Conservation (phyloP, 192 early-diverging fungal species). For the Coemansia sp. region DNA sequence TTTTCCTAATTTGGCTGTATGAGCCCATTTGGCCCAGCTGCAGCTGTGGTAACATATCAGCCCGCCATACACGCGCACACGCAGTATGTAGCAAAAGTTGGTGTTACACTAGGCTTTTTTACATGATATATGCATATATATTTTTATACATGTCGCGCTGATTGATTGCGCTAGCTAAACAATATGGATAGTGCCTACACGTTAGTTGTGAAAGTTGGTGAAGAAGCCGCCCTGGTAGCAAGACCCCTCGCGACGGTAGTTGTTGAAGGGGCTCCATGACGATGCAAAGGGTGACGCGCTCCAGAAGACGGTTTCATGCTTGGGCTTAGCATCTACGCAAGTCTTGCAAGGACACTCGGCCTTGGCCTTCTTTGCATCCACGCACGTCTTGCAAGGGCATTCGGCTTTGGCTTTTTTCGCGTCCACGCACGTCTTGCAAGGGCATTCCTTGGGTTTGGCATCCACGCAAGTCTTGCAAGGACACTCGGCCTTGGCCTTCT, state of each 20-base stretch:
- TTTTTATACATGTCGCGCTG: conserved; percentile 18
- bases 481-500: conserved; percentile 8
- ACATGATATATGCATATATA: not conserved
- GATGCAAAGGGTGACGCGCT: conserved; percentile 54
- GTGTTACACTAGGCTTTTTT: not conserved
- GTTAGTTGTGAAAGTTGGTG: conserved; percentile 41
- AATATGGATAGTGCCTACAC: not conserved
- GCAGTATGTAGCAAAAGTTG: not conserved
- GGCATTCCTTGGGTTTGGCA: not conserved
- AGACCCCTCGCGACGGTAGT: conserved; percentile 52
- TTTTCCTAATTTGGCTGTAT: not conserved
- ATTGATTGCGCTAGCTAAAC: not conserved
- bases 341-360: conserved; percentile 18
- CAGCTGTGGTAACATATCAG: not conserved
- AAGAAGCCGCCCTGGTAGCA: conserved; percentile 55
- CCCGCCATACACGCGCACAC: not conserved
- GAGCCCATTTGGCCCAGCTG: not conserved
- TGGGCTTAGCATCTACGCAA: conserved; percentile 24
- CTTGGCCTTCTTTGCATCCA: not conserved
- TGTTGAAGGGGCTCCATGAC: conserved; percentile 58
- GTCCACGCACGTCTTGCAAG: conserved; percentile 24
- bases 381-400: conserved; percentile 17
- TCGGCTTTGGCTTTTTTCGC: conserved; percentile 23
- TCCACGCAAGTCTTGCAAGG: conserved; percentile 13
- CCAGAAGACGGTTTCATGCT: conserved; percentile 23